Evolutionary conservation across 176 grass and related monocot species (phyloP), one percentile per base, ranked within the genome.

Genomic region (Carex parvula): DNA sequence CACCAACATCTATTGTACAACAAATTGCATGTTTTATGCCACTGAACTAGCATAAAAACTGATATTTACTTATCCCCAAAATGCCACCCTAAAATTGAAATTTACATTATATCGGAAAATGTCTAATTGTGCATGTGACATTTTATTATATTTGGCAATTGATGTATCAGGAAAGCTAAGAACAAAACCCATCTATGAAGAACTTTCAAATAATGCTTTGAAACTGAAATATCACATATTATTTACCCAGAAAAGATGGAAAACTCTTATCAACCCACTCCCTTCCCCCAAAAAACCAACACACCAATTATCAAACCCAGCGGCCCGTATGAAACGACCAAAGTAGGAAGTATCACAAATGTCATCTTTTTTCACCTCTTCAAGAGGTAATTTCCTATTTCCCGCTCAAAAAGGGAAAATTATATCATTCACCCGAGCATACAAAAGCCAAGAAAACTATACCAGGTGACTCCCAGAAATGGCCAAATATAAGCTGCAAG

Each of bases 1-100:
- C 60, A 62, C 60, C 18, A n/a, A n/a, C n/a, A 84, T 86, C 91
- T 95, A 93, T 75, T 87, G 67, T 99, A 99, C 89, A 99, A 93
- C 91, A 89, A 95, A 93, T 95, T 63, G 82, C 91, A 90, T 92
- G 63, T 82, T 52, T 50, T 64, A 16, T 68, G 14, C 61, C 20
- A 46, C 62, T 65, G 33, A 46, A 69, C 42, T 53, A 83, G 67
- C 35, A 82, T 52, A 48, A 83, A 33, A 55, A 29, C 21, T 56
- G 52, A 57, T 57, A 78, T 78, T 57, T 57, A 78, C 52, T 33
- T 16, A 16, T 32, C 35, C 73, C 52, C 26, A 78, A 78, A 77
- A 56, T 57, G 73, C 4, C 73, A 78, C 52, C 73, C 73, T 56
- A 57, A 57, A 33, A 33, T 57, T 32, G 10, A 77, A 71, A 78